phyloP scores from a whole-genome alignment of 139 green algal genomes.

The Microglena sp. region DNA sequence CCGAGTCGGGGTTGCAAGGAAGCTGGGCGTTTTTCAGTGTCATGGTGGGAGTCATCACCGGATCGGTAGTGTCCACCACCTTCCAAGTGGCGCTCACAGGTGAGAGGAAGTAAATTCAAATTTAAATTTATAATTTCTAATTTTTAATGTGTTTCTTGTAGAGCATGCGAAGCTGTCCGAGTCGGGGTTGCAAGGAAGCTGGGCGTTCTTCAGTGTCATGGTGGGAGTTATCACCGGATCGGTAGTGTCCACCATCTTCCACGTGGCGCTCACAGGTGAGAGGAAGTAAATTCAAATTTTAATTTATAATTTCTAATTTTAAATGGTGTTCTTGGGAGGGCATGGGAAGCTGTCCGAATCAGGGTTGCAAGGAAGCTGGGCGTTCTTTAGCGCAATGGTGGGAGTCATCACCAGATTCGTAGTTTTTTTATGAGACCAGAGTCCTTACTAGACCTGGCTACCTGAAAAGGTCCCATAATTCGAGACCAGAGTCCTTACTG shows the following conservation, averaged over 20 bases:
- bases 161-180: constrained; percentile 16
- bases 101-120: too few relatives aligned
- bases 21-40: constrained; percentile 29
- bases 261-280: constrained; percentile 12
- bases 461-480: too few relatives aligned
- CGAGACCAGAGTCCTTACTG: too few relatives aligned
- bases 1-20: constrained; percentile 8
- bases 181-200: constrained; percentile 17
- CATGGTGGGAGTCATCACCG: constrained; percentile 26
- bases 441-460: too few relatives aligned
- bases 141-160: constrained; percentile 40
- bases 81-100: constrained; percentile 18
- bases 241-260: constrained; percentile 20
- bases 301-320: too few relatives aligned
- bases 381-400: constrained; percentile 29
- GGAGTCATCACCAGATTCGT: constrained; percentile 18
- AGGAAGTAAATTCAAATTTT: too few relatives aligned
- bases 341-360: constrained; percentile 4
- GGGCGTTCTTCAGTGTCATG: constrained; percentile 32
- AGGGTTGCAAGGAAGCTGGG: constrained; percentile 22
- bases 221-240: constrained; percentile 22
- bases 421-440: too few relatives aligned
- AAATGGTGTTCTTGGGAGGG: constrained; percentile 39
- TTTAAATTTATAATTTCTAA: too few relatives aligned
- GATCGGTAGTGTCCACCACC: constrained; percentile 15